phyloP scores from a whole-genome alignment of 176 grass and related monocot genomes.

The Bromus sterilis region DNA sequence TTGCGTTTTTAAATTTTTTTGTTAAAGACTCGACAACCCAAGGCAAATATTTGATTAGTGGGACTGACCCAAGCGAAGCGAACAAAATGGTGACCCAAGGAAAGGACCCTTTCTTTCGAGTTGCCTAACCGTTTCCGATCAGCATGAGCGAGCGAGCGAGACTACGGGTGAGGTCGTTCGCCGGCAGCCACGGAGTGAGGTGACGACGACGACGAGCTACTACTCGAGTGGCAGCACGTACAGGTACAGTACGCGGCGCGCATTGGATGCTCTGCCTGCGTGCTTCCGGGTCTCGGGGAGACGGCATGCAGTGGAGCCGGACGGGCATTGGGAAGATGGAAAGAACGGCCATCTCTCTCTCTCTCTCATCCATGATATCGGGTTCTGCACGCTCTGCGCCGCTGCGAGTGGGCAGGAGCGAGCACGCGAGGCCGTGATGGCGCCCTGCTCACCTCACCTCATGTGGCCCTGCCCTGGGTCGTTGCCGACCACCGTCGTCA shows the following conservation, averaged over 20 bases:
- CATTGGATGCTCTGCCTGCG: conserved; percentile 6
- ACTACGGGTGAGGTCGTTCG: background rate
- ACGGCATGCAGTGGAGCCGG: background rate
- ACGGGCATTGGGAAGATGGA: background rate
- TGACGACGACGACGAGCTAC: background rate
- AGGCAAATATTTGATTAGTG: too few species aligned
- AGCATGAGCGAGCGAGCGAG: too few species aligned
- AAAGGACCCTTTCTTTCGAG: too few species aligned
- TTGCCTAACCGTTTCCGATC: too few species aligned
- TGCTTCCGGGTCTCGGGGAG: background rate
- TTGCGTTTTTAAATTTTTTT: too few species aligned
- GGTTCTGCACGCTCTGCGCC: background rate
- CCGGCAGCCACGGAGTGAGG: background rate
- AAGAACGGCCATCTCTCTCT: background rate
- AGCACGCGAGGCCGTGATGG: background rate
- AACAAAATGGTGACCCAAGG: too few species aligned
- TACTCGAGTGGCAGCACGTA: background rate
- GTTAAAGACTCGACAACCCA: too few species aligned
- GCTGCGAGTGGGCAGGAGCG: background rate
- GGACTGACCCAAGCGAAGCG: too few species aligned
- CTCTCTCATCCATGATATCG: background rate
- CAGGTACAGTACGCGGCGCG: background rate
- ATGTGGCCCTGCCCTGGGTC: background rate
- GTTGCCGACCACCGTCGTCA: too few species aligned
- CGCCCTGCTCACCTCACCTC: background rate